Conservation (phyloP, 2,329 filamentous ascomycete genomes). For the Epichloe bromicola region DNA sequence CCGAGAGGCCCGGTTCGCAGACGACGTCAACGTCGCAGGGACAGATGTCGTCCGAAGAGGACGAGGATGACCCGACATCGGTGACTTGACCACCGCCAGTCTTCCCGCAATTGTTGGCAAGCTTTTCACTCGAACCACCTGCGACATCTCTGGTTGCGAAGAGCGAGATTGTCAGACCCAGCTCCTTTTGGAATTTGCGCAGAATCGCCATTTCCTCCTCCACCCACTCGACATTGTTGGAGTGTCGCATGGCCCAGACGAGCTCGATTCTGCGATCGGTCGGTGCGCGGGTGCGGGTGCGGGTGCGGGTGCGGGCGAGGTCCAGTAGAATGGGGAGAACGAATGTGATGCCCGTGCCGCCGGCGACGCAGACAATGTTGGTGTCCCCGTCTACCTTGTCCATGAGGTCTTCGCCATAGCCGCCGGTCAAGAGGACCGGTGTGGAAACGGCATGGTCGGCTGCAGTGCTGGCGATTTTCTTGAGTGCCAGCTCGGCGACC, state of each 20-base stretch:
- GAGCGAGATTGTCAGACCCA: constrained; percentile 38
- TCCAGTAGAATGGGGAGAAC: constrained; percentile 24
- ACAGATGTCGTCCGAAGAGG: constrained; percentile 15
- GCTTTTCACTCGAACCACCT: constrained; percentile 8
- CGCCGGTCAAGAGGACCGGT: constrained; percentile 46
- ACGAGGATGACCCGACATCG: constrained; percentile 8
- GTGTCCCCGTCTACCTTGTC: constrained; percentile 26
- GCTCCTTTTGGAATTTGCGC: constrained; percentile 20
- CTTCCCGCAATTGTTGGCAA: constrained; percentile 4
- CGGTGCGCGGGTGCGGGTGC: constrained; percentile 26
- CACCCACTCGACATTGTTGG: constrained; percentile 44
- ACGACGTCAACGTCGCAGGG: constrained; percentile 11
- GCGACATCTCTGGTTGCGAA: constrained; percentile 43
- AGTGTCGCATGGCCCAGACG: constrained; percentile 50
- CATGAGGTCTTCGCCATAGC: constrained; percentile 44
- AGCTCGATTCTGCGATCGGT: constrained; percentile 40
- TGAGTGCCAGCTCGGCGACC: constrained; percentile 31
- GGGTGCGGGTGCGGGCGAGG: constrained; percentile 26
- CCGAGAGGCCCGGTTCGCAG: constrained; percentile 12
- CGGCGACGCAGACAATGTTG: constrained; percentile 27
- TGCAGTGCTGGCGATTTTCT: constrained; percentile 19
- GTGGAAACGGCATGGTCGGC: constrained; percentile 23
- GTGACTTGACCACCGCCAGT: constrained; percentile 6
- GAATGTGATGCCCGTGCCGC: constrained; percentile 28
- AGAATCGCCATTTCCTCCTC: constrained; percentile 40